Base-by-base conservation (phyloP, 2,329 filamentous ascomycete genomes). In the Penicillium sp. region DNA sequence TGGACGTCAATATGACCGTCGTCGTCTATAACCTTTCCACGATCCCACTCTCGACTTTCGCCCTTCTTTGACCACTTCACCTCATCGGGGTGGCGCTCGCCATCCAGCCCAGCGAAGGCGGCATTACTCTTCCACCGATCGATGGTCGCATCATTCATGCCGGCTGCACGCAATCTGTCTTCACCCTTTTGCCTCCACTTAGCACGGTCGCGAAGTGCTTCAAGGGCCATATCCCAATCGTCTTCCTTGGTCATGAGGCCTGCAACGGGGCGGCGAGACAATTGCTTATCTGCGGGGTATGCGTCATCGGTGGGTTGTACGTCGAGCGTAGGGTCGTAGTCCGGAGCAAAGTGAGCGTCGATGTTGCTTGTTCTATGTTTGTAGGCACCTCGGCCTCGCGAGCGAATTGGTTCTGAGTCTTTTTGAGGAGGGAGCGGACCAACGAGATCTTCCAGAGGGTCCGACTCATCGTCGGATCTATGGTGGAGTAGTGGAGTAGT, bases 191-290 rank as follows among this genome's bases (percentile, higher is more conserved):
- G 80, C 64, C 84, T 85, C 84, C 88, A 91, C 59, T 85, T 86
- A 60, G 89, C 83, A n/a, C 90, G 84, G 67, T 95, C 90, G 36
- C 87, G 82, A 51, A 90, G 79, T 4, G 86, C 85, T 71, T 95
- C 90, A 1, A 94, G 77, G 0, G 88, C 85, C 62, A 89, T 83
- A 42, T 89, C 88, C 91, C 90, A 96, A 54, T 89, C 84, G 55
- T 86, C 85, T 26, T 79, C 79, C 2, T 73, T 75, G 1, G 75
- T 73, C 55, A 80, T 79, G 44, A 74, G 64, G 13, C 72, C 71
- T 1, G 70, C 57, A 8, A 75, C 71, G 13, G 68, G 68, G 12
- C 71, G 69, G 23, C 67, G 76, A 69, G 55, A 70, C 58, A 41
- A 10, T 28, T 13, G 77, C 74, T 3, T 87, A 71, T 61, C 89